These are phyloP conservation scores for Arthonia radiata DNA, from an alignment of 495 filamentous ascomycete species.

Conservation along the genomic window DNA sequence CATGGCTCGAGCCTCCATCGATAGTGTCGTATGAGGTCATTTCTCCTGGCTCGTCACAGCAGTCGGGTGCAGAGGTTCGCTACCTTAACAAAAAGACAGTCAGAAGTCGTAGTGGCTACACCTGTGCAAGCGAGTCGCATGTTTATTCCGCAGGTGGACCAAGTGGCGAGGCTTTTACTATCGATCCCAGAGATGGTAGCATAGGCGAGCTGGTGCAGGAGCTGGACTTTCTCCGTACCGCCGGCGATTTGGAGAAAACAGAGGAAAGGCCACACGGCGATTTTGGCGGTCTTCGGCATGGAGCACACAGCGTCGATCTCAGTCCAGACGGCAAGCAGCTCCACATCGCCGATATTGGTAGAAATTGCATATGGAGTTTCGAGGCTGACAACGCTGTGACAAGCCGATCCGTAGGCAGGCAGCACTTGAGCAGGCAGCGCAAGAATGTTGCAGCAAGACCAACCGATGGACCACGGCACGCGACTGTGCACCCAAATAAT, in stretches of 20 bases:
- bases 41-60: no score
- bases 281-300: constrained; percentile 10
- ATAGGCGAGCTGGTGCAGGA: constrained; percentile 5
- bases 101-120: constrained; percentile 7
- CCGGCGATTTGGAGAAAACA: no score
- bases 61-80: no score
- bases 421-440: no score
- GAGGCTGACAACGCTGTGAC: no score
- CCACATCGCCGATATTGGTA: no score
- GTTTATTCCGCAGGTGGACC: constrained; percentile 8
- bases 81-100: no score
- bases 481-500: constrained; percentile 6
- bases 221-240: constrained; percentile 7
- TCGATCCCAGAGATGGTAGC: constrained; percentile 3
- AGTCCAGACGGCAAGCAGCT: no score
- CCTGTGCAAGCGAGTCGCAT: constrained; percentile 5
- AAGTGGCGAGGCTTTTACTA: constrained; percentile 6
- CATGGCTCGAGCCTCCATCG: no score
- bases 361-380: no score
- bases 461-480: constrained; percentile 7
- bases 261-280: constrained; percentile 5
- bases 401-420: no score
- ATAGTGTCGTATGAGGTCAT: no score
- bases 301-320: constrained; percentile 8
- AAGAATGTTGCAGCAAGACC: constrained; percentile 5